Percentiles rank a stretch among this genome's conserved stretches.
These are phyloP conservation scores for Fusarium succisae DNA, from an alignment of 2,329 filamentous ascomycete genomes.

Conservation along the genomic window DNA sequence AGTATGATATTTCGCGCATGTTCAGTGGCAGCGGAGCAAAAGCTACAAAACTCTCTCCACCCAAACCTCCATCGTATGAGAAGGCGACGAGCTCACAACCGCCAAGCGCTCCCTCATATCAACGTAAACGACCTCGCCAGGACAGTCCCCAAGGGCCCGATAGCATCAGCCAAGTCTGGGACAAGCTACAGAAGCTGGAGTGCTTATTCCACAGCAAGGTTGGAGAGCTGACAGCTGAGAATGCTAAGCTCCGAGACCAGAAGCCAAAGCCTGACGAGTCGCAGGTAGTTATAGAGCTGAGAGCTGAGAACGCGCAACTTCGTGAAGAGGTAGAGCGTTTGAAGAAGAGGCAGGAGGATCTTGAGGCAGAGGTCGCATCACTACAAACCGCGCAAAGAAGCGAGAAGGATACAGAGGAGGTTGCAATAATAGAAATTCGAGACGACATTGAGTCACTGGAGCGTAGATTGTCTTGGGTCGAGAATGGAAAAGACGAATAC, in stretches of 20 bases:
- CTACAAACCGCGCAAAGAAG: not conserved
- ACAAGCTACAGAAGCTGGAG: not conserved
- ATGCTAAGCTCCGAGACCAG: not conserved
- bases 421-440: not conserved
- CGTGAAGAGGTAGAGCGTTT: not conserved
- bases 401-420: not conserved
- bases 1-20: conserved; percentile 7
- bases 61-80: not conserved
- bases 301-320: not conserved
- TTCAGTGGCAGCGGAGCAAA: conserved; percentile 7
- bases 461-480: not conserved
- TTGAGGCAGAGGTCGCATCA: not conserved
- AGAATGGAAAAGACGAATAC: not conserved
- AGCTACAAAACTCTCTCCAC: not conserved
- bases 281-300: not conserved
- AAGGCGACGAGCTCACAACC: not conserved
- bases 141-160: not conserved
- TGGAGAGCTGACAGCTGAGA: not conserved
- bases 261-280: not conserved
- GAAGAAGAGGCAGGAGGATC: not conserved
- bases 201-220: not conserved
- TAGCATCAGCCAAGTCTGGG: not conserved
- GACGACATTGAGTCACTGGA: not conserved
- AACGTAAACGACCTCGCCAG: conserved; percentile 1
- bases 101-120: not conserved